Percentiles rank a stretch among this genome's conserved stretches.
Evolutionary conservation across 2,329 filamentous ascomycete genomes (phyloP).

Genomic region (Cephalotrichum gorgonifer): DNA sequence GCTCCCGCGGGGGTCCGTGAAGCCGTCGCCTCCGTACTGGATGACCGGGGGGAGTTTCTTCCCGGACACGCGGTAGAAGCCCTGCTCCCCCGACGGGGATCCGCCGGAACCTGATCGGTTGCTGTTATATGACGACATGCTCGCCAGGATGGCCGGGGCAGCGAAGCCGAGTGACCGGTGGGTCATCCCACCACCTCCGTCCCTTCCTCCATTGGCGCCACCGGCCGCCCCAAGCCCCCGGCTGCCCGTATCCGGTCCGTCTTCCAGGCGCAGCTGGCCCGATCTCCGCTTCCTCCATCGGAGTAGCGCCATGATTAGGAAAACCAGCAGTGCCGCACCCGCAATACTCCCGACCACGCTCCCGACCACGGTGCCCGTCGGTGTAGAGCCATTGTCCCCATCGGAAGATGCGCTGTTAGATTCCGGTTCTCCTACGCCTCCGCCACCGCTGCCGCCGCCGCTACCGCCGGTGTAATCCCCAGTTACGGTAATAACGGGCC

Average conservation of each 20-base stretch:
- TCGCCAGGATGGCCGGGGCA: conserved; percentile 38
- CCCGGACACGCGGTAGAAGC: conserved; percentile 56
- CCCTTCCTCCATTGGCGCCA: conserved; percentile 12
- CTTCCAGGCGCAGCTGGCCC: conserved; percentile 31
- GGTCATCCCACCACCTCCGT: conserved; percentile 25
- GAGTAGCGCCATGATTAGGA: conserved; percentile 42
- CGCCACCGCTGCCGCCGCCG: conserved; percentile 9
- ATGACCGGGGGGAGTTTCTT: conserved; percentile 55
- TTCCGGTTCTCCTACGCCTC: not conserved
- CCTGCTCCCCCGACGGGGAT: conserved; percentile 35
- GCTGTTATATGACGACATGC: conserved; percentile 27
- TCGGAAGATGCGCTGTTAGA: conserved; percentile 12
- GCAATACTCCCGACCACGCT: conserved; percentile 48
- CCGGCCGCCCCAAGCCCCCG: conserved; percentile 17
- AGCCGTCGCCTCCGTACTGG: conserved; percentile 52
- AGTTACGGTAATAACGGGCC: conserved; percentile 11
- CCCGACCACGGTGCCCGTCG: conserved; percentile 31
- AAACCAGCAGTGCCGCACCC: conserved; percentile 43
- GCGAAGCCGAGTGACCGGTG: conserved; percentile 31
- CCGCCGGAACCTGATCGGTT: conserved; percentile 14
- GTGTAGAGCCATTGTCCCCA: conserved; percentile 8
- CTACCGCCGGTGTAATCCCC: conserved; percentile 9
- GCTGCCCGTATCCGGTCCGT: conserved; percentile 20
- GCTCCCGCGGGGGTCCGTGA: conserved; percentile 36
- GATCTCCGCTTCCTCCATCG: conserved; percentile 43